Conservation (phyloP, 768 basidiomycete genomes). For the Candolleomyces eurysporus region DNA sequence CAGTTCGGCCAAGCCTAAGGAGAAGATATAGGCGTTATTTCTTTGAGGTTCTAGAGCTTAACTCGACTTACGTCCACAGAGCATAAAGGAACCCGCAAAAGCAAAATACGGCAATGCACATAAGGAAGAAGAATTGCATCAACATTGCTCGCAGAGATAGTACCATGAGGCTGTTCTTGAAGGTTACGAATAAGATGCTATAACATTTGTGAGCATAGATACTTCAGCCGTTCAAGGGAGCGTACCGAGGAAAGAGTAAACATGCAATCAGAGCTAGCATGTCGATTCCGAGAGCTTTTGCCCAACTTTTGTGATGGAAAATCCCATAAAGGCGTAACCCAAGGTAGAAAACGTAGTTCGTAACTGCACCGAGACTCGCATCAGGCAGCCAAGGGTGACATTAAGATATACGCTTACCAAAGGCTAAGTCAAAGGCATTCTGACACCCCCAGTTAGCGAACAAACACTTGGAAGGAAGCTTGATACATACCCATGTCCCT, state of each 20-base stretch:
- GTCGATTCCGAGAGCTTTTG: constrained; percentile 71
- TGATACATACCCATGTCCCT: constrained; percentile 67
- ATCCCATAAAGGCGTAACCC: constrained; percentile 77
- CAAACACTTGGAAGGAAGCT: constrained; percentile 1
- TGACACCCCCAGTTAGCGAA: constrained; percentile 22
- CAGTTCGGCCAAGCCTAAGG: constrained; percentile 58
- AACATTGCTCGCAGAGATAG: constrained; percentile 90
- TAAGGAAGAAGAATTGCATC: constrained; percentile 79
- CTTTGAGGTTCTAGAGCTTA: not conserved
- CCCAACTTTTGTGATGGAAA: constrained; percentile 61
- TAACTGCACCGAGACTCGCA: constrained; percentile 43
- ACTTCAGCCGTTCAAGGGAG: not conserved
- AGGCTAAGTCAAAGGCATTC: constrained; percentile 94
- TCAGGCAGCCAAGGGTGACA: no score
- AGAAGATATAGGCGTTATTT: constrained; percentile 3
- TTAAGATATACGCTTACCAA: constrained; percentile 47
- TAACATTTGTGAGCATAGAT: not conserved
- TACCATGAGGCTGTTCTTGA: constrained; percentile 79
- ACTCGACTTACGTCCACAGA: constrained; percentile 77
- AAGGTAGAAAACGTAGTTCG: constrained; percentile 75
- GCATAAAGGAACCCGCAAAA: constrained; percentile 93
- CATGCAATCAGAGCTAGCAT: constrained; percentile 87
- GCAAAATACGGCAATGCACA: constrained; percentile 85
- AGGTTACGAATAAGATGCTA: constrained; percentile 87
- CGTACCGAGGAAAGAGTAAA: constrained; percentile 82